A percentile compares a stretch with the other conserved stretches of the same genome.
Evolutionary conservation across 192 early-diverging fungal genomes (phyloP).

Genomic region (Rhizophagus prolifer): DNA sequence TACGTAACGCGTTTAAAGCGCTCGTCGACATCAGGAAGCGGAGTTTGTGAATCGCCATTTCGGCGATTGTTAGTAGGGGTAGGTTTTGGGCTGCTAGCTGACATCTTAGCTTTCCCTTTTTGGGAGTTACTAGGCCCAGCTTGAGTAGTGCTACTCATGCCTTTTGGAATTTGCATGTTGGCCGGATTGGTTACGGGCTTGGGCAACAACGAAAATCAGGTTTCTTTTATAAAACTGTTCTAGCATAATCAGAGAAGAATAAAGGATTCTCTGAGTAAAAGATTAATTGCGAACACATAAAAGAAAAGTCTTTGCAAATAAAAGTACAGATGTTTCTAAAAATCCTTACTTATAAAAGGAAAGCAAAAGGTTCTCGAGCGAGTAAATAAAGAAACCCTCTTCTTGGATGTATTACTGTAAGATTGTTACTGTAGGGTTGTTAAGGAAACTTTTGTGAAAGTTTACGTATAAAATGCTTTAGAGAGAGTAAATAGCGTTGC

Average conservation of each 20-base stretch:
- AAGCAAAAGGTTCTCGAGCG: no score
- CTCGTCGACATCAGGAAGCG: background rate
- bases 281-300: no score
- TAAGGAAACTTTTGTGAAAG: no score
- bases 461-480: no score
- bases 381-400: no score
- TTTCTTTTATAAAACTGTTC: background rate
- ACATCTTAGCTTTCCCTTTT: constrained; percentile 2
- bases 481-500: no score
- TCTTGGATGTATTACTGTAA: no score
- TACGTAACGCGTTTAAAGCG: background rate
- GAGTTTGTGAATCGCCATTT: background rate
- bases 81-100: background rate
- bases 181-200: no score
- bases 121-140: background rate
- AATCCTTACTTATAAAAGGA: no score
- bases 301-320: no score
- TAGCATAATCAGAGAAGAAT: background rate
- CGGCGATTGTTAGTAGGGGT: background rate
- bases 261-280: background rate
- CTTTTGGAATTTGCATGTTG: constrained; percentile 2
- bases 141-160: background rate
- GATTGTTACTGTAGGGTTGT: no score
- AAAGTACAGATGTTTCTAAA: no score
- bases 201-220: background rate